phyloP scores from a whole-genome alignment of 768 basidiomycete species.

The Trichaptum fuscoviolaceum region DNA sequence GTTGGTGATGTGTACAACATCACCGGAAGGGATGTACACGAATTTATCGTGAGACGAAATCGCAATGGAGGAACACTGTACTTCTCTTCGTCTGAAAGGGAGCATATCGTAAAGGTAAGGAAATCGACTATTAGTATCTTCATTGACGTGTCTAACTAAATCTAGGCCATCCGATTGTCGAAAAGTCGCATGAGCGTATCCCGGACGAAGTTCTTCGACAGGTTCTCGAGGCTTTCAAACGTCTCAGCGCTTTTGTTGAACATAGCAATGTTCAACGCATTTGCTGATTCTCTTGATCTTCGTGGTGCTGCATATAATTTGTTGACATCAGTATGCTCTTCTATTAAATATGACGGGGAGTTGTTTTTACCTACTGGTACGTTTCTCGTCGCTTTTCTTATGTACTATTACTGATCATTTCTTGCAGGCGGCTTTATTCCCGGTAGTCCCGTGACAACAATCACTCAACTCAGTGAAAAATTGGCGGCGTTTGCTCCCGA shows the following conservation, averaged over 20 bases:
- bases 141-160: constrained; percentile 7
- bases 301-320: constrained; percentile 76
- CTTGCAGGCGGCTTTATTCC: constrained; percentile 62
- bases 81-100: constrained; percentile 66
- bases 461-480: constrained; percentile 62
- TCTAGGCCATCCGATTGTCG: constrained; percentile 66
- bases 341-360: constrained; percentile 71
- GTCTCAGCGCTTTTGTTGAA: constrained; percentile 85
- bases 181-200: constrained; percentile 63
- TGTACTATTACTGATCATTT: neutral
- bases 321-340: constrained; percentile 67
- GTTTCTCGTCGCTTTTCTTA: constrained; percentile 23
- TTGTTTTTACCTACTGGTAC: constrained; percentile 69
- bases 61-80: constrained; percentile 69
- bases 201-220: constrained; percentile 45
- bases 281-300: constrained; percentile 69
- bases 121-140: neutral
- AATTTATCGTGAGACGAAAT: constrained; percentile 76
- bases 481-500: constrained; percentile 72
- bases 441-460: constrained; percentile 57
- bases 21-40: constrained; percentile 62
- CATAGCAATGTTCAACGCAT: constrained; percentile 75
- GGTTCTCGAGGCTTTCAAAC: constrained; percentile 75
- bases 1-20: constrained; percentile 86
- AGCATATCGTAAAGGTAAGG: constrained; percentile 66